These are phyloP conservation scores for Paspalum notatum DNA, from an alignment of 176 grass and related monocot species.

Conservation along the genomic window DNA sequence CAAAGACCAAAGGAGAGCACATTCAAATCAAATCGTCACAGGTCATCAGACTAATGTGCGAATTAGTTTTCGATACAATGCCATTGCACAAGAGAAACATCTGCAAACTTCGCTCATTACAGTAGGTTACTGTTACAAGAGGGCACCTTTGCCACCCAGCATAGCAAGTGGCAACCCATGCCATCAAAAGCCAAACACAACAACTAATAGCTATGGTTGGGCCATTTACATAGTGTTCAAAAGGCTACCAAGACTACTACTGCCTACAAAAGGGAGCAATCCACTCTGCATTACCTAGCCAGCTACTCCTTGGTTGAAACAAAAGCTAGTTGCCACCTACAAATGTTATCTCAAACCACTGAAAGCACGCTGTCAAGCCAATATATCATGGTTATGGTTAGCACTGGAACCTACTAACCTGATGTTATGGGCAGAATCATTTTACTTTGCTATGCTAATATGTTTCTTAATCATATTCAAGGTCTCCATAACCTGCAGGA, in stretches of 20 bases:
- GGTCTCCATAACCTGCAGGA: conserved; percentile 61
- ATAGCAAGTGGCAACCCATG: conserved; percentile 4
- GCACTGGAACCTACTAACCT: not conserved
- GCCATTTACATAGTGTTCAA: conserved; percentile 46
- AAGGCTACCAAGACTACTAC: conserved; percentile 23
- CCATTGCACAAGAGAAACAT: not conserved
- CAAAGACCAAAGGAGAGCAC: not conserved
- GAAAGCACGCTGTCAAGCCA: not conserved
- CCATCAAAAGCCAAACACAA: conserved; percentile 20
- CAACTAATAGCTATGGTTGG: conserved; percentile 30
- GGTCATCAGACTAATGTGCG: not conserved
- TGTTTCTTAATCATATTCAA: conserved; percentile 67
- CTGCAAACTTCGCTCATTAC: not conserved
- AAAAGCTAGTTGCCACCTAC: conserved; percentile 31
- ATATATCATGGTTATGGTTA: conserved; percentile 10
- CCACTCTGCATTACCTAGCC: conserved; percentile 39
- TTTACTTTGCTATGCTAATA: conserved; percentile 53
- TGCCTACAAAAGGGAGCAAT: conserved; percentile 33
- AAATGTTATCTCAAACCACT: conserved; percentile 11
- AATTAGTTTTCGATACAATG: not conserved
- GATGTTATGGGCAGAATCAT: not conserved
- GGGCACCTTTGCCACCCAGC: not conserved
- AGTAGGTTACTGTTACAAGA: conserved; percentile 18
- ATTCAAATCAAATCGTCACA: conserved; percentile 10
- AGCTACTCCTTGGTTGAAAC: conserved; percentile 1